A percentile compares a stretch with the other conserved stretches of the same genome.
These are phyloP conservation scores for Skeletonema potamos DNA, from an alignment of 108 stramenopile species.

Conservation along the genomic window DNA sequence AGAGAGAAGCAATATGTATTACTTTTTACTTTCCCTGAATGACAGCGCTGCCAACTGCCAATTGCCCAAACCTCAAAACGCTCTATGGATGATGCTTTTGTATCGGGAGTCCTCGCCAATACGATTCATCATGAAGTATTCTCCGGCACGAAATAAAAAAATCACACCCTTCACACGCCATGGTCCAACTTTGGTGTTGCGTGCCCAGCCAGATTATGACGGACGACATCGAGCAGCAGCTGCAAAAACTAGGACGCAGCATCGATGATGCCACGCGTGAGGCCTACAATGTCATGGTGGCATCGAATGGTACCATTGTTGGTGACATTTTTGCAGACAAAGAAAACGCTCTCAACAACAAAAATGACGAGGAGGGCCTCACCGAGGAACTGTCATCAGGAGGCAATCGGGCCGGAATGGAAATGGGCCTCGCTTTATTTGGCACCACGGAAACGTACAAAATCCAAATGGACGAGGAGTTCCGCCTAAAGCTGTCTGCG, in stretches of 20 bases:
- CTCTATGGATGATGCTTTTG: too few relatives aligned
- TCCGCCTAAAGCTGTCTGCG: background rate
- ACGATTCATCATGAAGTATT: too few relatives aligned
- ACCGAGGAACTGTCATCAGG: background rate
- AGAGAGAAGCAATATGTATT: too few relatives aligned
- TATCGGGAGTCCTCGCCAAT: too few relatives aligned
- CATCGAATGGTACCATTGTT: slow-evolving; percentile 7
- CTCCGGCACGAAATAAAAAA: too few relatives aligned
- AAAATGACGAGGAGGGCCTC: background rate
- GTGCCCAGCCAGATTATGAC: too few relatives aligned
- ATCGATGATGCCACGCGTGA: slow-evolving; percentile 14
- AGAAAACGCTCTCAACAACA: background rate
- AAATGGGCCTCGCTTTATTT: slow-evolving; percentile 37
- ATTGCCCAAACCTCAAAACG: too few relatives aligned
- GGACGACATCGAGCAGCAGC: background rate
- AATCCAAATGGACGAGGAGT: slow-evolving; percentile 19
- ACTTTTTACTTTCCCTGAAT: too few relatives aligned
- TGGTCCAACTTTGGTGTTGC: too few relatives aligned
- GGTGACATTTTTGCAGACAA: background rate
- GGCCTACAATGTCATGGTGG: slow-evolving; percentile 16
- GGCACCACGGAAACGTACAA: slow-evolving; percentile 31
- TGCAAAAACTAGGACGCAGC: slow-evolving; percentile 5
- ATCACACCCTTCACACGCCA: too few relatives aligned
- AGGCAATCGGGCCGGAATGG: slow-evolving; percentile 20
- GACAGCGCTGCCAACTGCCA: too few relatives aligned